phyloP scores from a whole-genome alignment of 257 asterid species.

The Fraxinus quadrangulata region DNA sequence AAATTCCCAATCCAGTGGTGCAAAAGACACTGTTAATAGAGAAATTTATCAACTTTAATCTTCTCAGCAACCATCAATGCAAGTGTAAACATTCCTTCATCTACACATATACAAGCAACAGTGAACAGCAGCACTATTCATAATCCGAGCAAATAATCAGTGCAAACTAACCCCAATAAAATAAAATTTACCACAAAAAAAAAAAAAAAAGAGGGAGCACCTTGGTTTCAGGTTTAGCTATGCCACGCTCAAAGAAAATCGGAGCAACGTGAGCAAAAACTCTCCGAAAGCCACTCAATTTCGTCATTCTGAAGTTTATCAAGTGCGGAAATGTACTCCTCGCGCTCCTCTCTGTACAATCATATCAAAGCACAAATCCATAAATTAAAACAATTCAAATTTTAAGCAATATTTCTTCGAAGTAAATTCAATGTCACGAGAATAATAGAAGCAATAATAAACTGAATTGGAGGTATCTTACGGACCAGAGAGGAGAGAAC shows the following conservation, averaged over 20 bases:
- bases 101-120: not conserved
- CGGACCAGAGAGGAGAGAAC: slow-evolving; percentile 93
- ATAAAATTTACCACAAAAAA: not conserved
- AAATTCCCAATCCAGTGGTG: slow-evolving; percentile 10
- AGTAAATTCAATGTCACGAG: not conserved
- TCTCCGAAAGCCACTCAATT: slow-evolving; percentile 83
- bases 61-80: slow-evolving; percentile 7
- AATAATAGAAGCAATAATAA: too few relatives aligned
- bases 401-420: not conserved
- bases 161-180: not conserved
- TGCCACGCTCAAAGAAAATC: slow-evolving; percentile 86
- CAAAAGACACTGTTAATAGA: not conserved
- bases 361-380: slow-evolving; percentile 18
- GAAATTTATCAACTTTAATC: slow-evolving; percentile 12
- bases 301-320: slow-evolving; percentile 81
- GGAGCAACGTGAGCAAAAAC: slow-evolving; percentile 94
- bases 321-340: slow-evolving; percentile 93
- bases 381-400: not conserved
- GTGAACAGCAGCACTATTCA: not conserved
- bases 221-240: slow-evolving; percentile 90
- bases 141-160: not conserved
- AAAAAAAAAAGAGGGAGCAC: slow-evolving; percentile 28
- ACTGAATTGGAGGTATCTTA: slow-evolving; percentile 10
- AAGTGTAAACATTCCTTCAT: slow-evolving; percentile 9
- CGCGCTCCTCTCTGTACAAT: slow-evolving; percentile 76